A percentile compares a stretch with the other conserved stretches of the same genome.
These are phyloP conservation scores for Ustanciosporium gigantosporum DNA, from an alignment of 1,284 basidiomycete genomes.

Conservation along the genomic window DNA sequence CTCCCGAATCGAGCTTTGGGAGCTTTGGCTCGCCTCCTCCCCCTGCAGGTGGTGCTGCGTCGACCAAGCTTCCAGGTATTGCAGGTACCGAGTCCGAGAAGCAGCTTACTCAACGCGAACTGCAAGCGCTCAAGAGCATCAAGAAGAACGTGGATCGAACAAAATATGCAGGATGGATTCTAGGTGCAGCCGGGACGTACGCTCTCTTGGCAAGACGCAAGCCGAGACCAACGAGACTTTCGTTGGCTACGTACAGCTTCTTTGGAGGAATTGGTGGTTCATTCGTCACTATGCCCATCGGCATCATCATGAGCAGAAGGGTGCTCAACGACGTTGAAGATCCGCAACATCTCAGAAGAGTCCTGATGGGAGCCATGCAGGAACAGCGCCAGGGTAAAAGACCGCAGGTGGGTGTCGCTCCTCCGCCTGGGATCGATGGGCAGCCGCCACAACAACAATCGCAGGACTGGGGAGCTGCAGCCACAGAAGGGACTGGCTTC, in stretches of 20 bases:
- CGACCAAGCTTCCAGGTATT: constrained; percentile 18
- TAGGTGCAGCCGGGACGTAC: constrained; percentile 25
- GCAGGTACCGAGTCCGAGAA: constrained; percentile 30
- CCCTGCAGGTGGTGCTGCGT: too few relatives aligned
- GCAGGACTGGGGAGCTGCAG: constrained; percentile 21
- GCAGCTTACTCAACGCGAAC: constrained; percentile 34
- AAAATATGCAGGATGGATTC: constrained; percentile 36
- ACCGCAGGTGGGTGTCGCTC: constrained; percentile 21
- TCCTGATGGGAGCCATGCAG: constrained; percentile 25
- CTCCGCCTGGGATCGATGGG: constrained; percentile 22
- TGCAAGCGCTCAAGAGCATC: constrained; percentile 22
- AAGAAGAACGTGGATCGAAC: constrained; percentile 34
- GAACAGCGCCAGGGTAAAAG: constrained; percentile 20
- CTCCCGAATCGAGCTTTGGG: too few relatives aligned
- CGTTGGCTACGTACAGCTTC: constrained; percentile 14
- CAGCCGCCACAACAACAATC: constrained; percentile 5
- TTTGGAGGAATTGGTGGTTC: constrained; percentile 25
- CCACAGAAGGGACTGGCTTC: not conserved
- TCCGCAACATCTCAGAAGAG: constrained; percentile 30
- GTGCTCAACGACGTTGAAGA: constrained; percentile 34
- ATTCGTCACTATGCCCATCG: constrained; percentile 30
- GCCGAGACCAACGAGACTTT: constrained; percentile 10
- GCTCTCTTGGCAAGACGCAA: constrained; percentile 19
- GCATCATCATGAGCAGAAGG: constrained; percentile 12
- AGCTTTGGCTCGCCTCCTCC: too few relatives aligned